These are phyloP conservation scores for Colletotrichum gigasporum DNA, from an alignment of 2,329 filamentous ascomycete species.

Conservation along the genomic window DNA sequence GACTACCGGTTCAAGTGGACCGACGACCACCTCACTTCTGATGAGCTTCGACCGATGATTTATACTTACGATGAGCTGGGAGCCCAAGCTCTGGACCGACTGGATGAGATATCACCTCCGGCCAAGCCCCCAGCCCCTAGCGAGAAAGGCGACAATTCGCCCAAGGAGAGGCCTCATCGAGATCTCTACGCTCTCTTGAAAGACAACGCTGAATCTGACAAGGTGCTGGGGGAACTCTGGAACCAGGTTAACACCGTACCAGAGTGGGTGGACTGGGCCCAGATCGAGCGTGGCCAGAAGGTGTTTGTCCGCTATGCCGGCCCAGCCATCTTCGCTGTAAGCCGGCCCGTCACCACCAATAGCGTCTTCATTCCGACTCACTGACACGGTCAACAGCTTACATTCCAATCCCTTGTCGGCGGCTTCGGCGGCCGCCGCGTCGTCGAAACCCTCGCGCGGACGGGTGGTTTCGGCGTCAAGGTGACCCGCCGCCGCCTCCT, in stretches of 20 bases:
- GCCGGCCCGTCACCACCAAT: slow-evolving; percentile 31
- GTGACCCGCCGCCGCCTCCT: slow-evolving; percentile 70
- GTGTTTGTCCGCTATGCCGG: slow-evolving; percentile 82
- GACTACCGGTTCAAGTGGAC: slow-evolving; percentile 78
- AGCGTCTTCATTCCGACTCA: slow-evolving; percentile 36
- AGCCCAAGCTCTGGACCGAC: slow-evolving; percentile 69
- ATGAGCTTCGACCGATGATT: slow-evolving; percentile 68
- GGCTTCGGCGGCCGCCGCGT: slow-evolving; percentile 79
- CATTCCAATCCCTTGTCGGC: slow-evolving; percentile 73
- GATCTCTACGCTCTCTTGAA: slow-evolving; percentile 72
- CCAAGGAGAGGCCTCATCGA: slow-evolving; percentile 46
- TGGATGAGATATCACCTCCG: slow-evolving; percentile 70
- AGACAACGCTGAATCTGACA: slow-evolving; percentile 65
- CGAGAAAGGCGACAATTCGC: slow-evolving; percentile 43
- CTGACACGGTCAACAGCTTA: slow-evolving; percentile 50
- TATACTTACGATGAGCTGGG: slow-evolving; percentile 75
- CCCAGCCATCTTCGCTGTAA: slow-evolving; percentile 67
- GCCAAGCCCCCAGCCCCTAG: slow-evolving; percentile 37
- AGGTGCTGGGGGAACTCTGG: slow-evolving; percentile 69
- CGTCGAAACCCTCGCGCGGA: slow-evolving; percentile 77
- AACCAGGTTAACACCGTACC: slow-evolving; percentile 72
- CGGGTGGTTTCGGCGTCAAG: slow-evolving; percentile 76
- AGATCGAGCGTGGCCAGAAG: slow-evolving; percentile 78
- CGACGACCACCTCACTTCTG: slow-evolving; percentile 66
- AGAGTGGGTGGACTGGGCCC: slow-evolving; percentile 81